Evolutionary conservation across 768 basidiomycete species (phyloP).

Genomic region (Lactarius quietus): DNA sequence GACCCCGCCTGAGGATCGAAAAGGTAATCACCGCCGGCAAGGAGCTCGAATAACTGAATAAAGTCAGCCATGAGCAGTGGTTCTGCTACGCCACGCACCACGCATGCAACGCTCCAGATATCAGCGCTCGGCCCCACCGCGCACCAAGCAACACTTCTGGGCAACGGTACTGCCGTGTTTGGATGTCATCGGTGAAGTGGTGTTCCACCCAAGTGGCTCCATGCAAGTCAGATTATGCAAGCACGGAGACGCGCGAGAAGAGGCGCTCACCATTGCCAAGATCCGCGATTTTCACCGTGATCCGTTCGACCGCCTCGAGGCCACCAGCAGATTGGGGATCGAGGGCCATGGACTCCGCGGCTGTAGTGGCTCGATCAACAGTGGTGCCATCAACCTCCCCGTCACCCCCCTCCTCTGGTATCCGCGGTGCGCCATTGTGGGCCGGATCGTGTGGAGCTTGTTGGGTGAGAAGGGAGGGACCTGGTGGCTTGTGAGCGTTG

Average conservation of each 20-base stretch:
- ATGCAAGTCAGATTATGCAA: neutral
- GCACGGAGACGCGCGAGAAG: constrained; percentile 5
- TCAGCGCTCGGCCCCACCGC: constrained; percentile 95
- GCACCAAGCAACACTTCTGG: constrained; percentile 97
- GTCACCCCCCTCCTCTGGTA: constrained; percentile 31
- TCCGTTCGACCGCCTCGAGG: constrained; percentile 50
- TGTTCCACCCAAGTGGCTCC: constrained; percentile 86
- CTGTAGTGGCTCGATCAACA: constrained; percentile 24
- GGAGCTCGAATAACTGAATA: constrained; percentile 83
- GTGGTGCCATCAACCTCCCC: constrained; percentile 19
- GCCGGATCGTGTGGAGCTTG: constrained; percentile 45
- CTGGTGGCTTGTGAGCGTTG: constrained; percentile 39
- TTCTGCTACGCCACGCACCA: constrained; percentile 50
- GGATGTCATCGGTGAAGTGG: constrained; percentile 98
- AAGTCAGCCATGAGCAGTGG: too few species aligned
- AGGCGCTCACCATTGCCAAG: constrained; percentile 78
- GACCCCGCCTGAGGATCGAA: constrained; percentile 96
- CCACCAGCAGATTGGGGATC: constrained; percentile 27
- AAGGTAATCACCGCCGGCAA: constrained; percentile 95
- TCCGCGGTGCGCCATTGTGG: constrained; percentile 25
- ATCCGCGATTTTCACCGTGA: constrained; percentile 99
- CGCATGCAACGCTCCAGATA: constrained; percentile 94
- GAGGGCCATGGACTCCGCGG: constrained; percentile 31
- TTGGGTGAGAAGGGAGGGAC: constrained; percentile 73
- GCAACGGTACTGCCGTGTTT: constrained; percentile 95